These are phyloP conservation scores for Pythium aphanidermatum DNA, from an alignment of 352 stramenopile species.

Conservation along the genomic window DNA sequence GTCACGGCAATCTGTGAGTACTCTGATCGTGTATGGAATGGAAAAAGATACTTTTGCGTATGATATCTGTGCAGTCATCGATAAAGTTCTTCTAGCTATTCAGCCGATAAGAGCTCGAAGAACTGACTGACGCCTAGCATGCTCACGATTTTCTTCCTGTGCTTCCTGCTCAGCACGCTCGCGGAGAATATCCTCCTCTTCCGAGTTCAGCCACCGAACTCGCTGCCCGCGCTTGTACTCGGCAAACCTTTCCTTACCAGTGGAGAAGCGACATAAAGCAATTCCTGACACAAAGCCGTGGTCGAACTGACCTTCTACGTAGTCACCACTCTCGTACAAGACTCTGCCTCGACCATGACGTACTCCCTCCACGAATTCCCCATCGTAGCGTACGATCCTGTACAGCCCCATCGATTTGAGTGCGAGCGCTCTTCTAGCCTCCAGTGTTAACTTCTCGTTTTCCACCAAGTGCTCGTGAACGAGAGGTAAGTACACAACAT, in stretches of 20 bases:
- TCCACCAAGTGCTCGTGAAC: constrained; percentile 31
- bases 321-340: constrained; percentile 55
- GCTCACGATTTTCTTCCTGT: constrained; percentile 4
- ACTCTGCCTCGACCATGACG: constrained; percentile 42
- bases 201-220: constrained; percentile 35
- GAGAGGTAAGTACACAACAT: constrained; percentile 48
- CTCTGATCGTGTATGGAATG: too few species aligned
- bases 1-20: too few species aligned
- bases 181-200: constrained; percentile 33
- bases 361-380: constrained; percentile 35
- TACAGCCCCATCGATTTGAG: constrained; percentile 30
- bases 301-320: constrained; percentile 34
- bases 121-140: constrained; percentile 6
- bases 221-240: constrained; percentile 34
- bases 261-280: constrained; percentile 34
- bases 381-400: constrained; percentile 46
- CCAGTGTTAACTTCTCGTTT: constrained; percentile 12
- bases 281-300: constrained; percentile 42
- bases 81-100: too few species aligned
- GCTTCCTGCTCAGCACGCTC: constrained; percentile 3
- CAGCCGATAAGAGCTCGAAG: constrained; percentile 9
- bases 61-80: too few species aligned
- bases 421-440: constrained; percentile 5
- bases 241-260: constrained; percentile 26
- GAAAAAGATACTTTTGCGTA: too few species aligned